Evolutionary conservation across 148 eudicot species (phyloP), one percentile per base, ranked within the genome.

Genomic region (Diospyros kaki): DNA sequence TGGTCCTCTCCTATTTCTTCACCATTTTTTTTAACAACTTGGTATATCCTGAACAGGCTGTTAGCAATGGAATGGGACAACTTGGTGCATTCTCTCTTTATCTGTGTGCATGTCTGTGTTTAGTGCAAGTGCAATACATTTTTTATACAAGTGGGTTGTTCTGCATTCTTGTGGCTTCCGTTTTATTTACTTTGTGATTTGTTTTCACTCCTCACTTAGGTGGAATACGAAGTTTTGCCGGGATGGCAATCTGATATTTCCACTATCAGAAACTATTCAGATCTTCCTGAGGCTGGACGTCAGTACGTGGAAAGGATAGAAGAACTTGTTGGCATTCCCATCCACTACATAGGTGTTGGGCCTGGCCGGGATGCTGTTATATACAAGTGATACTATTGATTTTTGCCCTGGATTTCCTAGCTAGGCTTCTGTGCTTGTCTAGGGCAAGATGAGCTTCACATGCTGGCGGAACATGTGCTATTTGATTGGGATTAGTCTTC

Each of bases 321-420:
- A 89, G 90, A 90, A 73, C 74, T 61, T 69, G 89, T 89, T 58
- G 96, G 98, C 18, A 80, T 89, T 64, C 97, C 98, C 39, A 42
- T 94, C 75, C 89, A 94, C 80, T 94, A 92, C 81, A 92, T 94
- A 39, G 97, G 97, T 39, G 79, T 90, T 8, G 98, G 60, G 50
- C 98, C 98, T 5, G 98, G 97, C 38, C 90, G 98, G 11, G 97
- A 94, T 82, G 98, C 98, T 77, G 89, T 94, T 65, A 94, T 94
- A 81, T 87, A 82, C 90, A 92, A 90, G 77, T 77, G 65, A 77
- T 64, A 7, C 1, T 11, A 4, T n/a, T 43, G 28, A n/a, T 44
- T 58, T 50, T 51, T 46, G 48, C 55, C 58, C 3, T 5, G 18
- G 72, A 5, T 53, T 39, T 11, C 58, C 43, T 4, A 3, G 7